These are phyloP conservation scores for Xylaria palmicola DNA, from an alignment of 495 filamentous ascomycete genomes.

Conservation along the genomic window DNA sequence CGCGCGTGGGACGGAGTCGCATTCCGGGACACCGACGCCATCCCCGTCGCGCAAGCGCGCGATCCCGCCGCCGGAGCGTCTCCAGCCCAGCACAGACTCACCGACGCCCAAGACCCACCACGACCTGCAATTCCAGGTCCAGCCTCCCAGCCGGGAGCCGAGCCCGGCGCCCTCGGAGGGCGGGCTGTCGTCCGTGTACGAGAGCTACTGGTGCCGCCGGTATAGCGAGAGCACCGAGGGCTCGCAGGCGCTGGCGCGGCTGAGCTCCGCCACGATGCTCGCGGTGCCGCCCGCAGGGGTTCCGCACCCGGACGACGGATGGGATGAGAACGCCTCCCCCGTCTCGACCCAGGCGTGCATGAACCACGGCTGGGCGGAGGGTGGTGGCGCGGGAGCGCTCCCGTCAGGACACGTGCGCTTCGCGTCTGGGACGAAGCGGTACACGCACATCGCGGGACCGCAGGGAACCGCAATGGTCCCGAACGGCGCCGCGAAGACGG, in stretches of 20 bases:
- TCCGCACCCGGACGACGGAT: background rate
- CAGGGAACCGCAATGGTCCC: too few relatives aligned
- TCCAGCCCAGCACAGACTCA: conserved; percentile 15
- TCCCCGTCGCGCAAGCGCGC: conserved; percentile 16
- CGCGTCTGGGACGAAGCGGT: background rate
- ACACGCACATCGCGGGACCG: background rate
- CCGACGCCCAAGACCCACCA: background rate
- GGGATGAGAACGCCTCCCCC: background rate
- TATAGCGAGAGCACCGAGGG: background rate
- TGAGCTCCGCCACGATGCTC: background rate
- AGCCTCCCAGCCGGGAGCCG: conserved; percentile 14
- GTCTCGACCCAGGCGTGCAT: background rate
- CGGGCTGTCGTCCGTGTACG: conserved; percentile 31
- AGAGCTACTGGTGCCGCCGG: conserved; percentile 27
- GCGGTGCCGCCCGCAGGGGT: background rate
- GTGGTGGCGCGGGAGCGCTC: background rate
- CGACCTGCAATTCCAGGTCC: background rate
- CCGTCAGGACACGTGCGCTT: background rate
- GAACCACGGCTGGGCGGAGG: background rate
- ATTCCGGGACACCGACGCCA: conserved; percentile 20
- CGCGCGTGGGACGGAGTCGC: background rate
- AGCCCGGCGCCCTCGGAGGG: conserved; percentile 27
- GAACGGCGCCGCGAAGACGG: background rate
- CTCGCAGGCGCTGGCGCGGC: conserved; percentile 1
- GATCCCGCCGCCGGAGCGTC: conserved; percentile 18